Conservation (phyloP, 179 eudicot genomes). For the Beta macrorhiza region DNA sequence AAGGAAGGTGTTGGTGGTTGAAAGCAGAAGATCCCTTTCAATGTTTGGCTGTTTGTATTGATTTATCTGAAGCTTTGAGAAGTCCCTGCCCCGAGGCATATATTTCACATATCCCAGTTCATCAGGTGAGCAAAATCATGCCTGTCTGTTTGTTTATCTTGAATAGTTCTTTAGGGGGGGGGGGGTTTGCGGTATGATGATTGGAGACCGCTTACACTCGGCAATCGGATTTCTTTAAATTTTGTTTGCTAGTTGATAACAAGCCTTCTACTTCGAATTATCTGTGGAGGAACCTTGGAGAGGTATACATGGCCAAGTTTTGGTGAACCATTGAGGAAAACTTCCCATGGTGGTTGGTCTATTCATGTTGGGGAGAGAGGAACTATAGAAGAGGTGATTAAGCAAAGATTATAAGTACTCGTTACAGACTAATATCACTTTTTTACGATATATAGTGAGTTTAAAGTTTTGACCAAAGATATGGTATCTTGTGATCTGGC, state of each 20-base stretch:
- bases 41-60: conserved; percentile 85
- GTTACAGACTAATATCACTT: not conserved
- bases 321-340: not conserved
- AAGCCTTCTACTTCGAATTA: not conserved
- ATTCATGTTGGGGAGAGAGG: not conserved
- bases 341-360: not conserved
- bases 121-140: conserved; percentile 9
- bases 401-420: not conserved
- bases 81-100: conserved; percentile 73
- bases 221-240: not conserved
- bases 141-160: not conserved
- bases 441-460: not conserved
- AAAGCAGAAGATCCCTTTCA: conserved; percentile 97
- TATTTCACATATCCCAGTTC: conserved; percentile 33
- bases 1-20: conserved; percentile 97
- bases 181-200: not conserved
- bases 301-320: not conserved
- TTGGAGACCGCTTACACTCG: too few relatives aligned
- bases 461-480: not conserved
- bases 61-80: conserved; percentile 83
- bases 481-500: not conserved
- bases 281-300: not conserved
- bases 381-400: not conserved
- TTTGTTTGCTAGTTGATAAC: not conserved
- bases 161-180: not conserved